Conservation (phyloP, 345 rosid species). For the Melaleuca alternifolia region DNA sequence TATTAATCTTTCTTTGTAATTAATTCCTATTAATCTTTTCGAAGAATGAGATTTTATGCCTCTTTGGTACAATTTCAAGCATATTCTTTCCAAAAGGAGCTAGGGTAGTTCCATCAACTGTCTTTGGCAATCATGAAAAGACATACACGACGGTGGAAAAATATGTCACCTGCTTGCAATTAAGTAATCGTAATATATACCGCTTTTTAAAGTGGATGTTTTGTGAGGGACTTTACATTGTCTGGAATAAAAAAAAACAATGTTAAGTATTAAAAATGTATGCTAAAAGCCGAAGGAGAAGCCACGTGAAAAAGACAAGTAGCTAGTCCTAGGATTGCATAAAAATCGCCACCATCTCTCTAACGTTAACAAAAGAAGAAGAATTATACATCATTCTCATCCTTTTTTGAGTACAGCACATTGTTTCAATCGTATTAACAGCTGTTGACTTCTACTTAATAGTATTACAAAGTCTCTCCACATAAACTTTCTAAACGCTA, state of each 20-base stretch:
- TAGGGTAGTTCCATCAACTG: not conserved
- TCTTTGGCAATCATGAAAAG: not conserved
- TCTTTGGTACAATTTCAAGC: not conserved
- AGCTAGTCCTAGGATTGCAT: not conserved
- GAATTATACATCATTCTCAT: not conserved
- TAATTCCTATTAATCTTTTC: not conserved
- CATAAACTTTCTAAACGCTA: not conserved
- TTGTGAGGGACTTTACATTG: not conserved
- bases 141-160: not conserved
- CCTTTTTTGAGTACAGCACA: not conserved
- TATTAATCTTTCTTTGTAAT: not conserved
- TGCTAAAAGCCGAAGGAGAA: not conserved
- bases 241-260: not conserved
- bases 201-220: not conserved
- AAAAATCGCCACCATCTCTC: not conserved
- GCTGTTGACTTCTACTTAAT: not conserved
- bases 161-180: not conserved
- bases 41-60: not conserved
- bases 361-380: not conserved
- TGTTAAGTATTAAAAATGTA: not conserved
- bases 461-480: not conserved
- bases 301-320: not conserved
- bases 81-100: not conserved
- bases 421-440: not conserved
- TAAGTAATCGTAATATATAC: not conserved